Evolutionary conservation across 1,284 basidiomycete genomes (phyloP), one percentile per base, ranked within the genome.

Genomic region (Neotropicomus parvogracilis): DNA sequence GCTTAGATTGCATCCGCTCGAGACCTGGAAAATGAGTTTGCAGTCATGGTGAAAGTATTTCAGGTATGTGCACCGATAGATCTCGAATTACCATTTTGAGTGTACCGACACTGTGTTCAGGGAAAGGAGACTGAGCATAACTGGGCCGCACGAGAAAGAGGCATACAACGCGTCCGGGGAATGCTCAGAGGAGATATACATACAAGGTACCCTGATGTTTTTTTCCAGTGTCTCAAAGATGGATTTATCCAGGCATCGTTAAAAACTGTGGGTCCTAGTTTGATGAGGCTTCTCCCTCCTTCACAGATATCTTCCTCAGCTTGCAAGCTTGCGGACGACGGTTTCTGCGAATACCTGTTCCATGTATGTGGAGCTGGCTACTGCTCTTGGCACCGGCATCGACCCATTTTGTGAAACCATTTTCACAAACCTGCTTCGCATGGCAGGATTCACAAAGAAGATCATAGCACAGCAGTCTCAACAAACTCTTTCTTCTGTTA

Each of bases 91-190:
- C 19, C 12, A 13, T 19, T 41, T 49, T 50, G 45, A 48, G 20
- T 48, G 40, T 37, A 48, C 49, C 29, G 52, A 54, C n/a, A n/a
- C n/a, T n/a, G n/a, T 54, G 17, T 21, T 40, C 54, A 93, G 83
- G 94, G 93, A 14, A 97, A 85, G 70, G 97, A 99, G 71, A 92
- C 90, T 0, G 95, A 99, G 63, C 91, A 95, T 59, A 99, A 99
- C 62, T 99, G 95, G 95, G 77, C 81, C 35, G 72, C 77, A 20
- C 80, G 95, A 53, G 95, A 99, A 55, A 81, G 79, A 53, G 77
- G 86, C 12, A 76, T 97, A 50, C 75, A 83, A 40, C 79, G 83
- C 14, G 83, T 99, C 10, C 80, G 97, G 40, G 95, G 95, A 6
- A 94, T 99, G 90, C 69, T 99, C 52, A 88, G 85, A 56, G 91